A percentile compares a stretch with the other conserved stretches of the same genome.
Conservation (phyloP, 1,139 yeast genomes). For the Nakaseomyces uthaithaninus region DNA sequence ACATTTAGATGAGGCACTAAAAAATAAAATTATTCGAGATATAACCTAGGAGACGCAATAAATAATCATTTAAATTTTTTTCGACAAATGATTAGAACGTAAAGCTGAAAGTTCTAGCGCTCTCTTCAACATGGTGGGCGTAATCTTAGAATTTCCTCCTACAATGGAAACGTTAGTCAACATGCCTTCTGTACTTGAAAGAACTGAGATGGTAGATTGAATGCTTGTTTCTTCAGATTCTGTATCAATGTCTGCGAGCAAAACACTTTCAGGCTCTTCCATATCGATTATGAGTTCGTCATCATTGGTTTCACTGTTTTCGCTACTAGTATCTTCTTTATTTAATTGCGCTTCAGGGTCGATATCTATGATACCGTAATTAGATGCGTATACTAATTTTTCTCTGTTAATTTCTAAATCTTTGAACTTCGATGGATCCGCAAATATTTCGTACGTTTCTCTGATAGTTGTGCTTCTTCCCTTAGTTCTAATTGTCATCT, state of each 20-base stretch:
- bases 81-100: slow-evolving; percentile 34
- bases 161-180: slow-evolving; percentile 35
- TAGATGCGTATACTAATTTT: slow-evolving; percentile 45
- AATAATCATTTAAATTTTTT: slow-evolving; percentile 8
- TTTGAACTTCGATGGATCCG: slow-evolving; percentile 36
- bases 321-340: slow-evolving; percentile 28
- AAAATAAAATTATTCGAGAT: no score
- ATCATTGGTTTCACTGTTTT: slow-evolving; percentile 29
- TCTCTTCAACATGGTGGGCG: slow-evolving; percentile 39
- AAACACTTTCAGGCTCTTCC: slow-evolving; percentile 29
- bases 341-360: slow-evolving; percentile 34
- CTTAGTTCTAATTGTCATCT: slow-evolving; percentile 45
- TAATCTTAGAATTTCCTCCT: slow-evolving; percentile 41
- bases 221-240: slow-evolving; percentile 59
- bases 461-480: slow-evolving; percentile 43
- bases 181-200: slow-evolving; percentile 28
- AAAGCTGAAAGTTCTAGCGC: slow-evolving; percentile 41
- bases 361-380: slow-evolving; percentile 53
- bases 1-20: no score
- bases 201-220: slow-evolving; percentile 31
- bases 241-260: slow-evolving; percentile 68
- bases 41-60: no score
- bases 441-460: slow-evolving; percentile 38
- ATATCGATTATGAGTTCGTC: slow-evolving; percentile 30
- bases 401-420: slow-evolving; percentile 35